Base-by-base conservation (phyloP, 2,329 filamentous ascomycete genomes). In the Fusarium sp. region DNA sequence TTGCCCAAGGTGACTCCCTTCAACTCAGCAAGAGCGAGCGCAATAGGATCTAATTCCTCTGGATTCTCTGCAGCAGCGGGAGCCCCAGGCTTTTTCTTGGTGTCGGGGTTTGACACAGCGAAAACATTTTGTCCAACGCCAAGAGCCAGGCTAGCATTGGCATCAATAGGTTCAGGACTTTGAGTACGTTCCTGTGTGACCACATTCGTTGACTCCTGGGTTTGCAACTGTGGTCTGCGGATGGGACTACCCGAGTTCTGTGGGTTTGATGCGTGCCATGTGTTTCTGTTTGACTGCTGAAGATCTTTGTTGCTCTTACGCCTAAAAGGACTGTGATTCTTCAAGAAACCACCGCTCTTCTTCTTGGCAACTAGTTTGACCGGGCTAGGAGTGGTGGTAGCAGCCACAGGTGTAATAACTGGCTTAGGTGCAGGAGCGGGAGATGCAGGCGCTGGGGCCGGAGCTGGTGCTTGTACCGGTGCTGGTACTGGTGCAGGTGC, bases 61-160 rank as follows among this genome's bases (percentile, higher is more conserved):
- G 79, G 77, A 56, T 76, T 83, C 70, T 76, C 75, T 47, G 74
- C 78, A 32, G 76, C 78, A 27, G 76, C 46, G 19, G 71, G 56
- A 35, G 70, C 68, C 9, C 72, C 73, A 20, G 69, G 67, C 30
- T 72, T 68, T 20, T 76, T 74, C 66, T 84, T 85, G 68, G 84
- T 86, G 62, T 95, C 92, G 0, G 93, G 90, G 10, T 91, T 91
- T 14, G 92, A 91, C 11, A 99, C 95, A 57, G 97, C 90, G 74
- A 99, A 97, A 13, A 99, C 93, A 73, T 99, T 99, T 73, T 96
- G 93, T 9, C 96, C 96, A 55, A 99, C 88, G 73, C 97, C 97
- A 27, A 99, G 85, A 64, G 97, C 95, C 73, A 98, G 90, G 77
- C 92, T 97, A 39, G 95, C 94, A 65, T 96, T 90, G 56, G 95